Evolutionary conservation across 768 basidiomycete species (phyloP), one percentile per base, ranked within the genome.

Genomic region (Boletus rubropictus): DNA sequence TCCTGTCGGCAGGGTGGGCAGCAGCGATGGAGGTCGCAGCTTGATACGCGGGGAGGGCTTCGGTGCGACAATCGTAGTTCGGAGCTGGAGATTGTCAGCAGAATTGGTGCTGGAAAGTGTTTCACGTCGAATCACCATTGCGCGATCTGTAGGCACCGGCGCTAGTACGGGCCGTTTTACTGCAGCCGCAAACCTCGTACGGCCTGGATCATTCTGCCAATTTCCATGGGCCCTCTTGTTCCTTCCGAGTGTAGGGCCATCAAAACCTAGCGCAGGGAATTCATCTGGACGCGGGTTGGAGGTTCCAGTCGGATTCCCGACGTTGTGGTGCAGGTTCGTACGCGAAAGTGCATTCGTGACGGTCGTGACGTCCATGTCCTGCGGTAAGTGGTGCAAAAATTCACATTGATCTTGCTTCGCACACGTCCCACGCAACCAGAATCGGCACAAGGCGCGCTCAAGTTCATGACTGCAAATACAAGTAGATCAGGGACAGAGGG

Each of bases 391-490:
- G 62, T 96, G 94, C 61, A 96, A 69, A 69, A 98, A 98, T 69
- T 97, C 96, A 79, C 94, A 98, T 54, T 78, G 81, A 48, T 95
- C 93, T 45, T 93, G 89, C 66, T 99, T 99, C 25, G 94, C 90
- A 61, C 96, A 99, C 37, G 92, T 92, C 5, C 95, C 95, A 42
- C 94, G 81, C 25, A 99, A 77, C 96, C 96, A 99, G 73, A 99
- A 99, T 29, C 96, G 86, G 69, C 89, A 93, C 18, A 97, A 66
- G 2, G 94, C 94, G 34, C 94, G 81, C 65, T 97, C 94, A 4
- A 96, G 78, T 60, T 97, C 94, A 62, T 96, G 94, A 57, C 94
- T 96, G 55, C 3, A 55, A 45, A 44, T 40, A 45, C 33, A 44
- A 44, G 49, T 22, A 53, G 47, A 51, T 56, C 42, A 58, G 52